These are phyloP conservation scores for Penicillium sp. DNA, from an alignment of 2,329 filamentous ascomycete species.

Conservation along the genomic window DNA sequence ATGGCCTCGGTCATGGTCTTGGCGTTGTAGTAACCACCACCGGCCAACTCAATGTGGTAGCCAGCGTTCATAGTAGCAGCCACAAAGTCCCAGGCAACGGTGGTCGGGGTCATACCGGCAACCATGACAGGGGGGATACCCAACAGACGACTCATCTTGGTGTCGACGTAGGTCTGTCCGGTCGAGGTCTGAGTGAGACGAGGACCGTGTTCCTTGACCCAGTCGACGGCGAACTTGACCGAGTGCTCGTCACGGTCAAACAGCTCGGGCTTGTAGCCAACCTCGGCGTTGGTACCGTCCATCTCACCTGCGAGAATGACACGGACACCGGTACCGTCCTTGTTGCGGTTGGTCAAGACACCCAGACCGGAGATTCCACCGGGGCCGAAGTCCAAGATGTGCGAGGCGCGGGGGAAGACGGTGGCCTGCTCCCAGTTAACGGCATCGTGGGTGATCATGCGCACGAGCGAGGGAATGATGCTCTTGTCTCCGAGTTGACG, in stretches of 20 bases:
- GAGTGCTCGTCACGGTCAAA: constrained; percentile 96
- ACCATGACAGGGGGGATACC: constrained; percentile 87
- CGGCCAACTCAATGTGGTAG: constrained; percentile 51
- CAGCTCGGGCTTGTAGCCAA: constrained; percentile 96
- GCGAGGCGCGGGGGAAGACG: constrained; percentile 84
- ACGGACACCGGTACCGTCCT: constrained; percentile 95
- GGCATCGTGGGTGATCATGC: constrained; percentile 90
- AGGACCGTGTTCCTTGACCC: constrained; percentile 97
- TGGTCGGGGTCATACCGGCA: constrained; percentile 90
- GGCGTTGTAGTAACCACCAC: constrained; percentile 63
- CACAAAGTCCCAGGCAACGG: constrained; percentile 72
- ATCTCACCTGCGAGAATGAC: constrained; percentile 95
- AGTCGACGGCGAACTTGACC: constrained; percentile 92
- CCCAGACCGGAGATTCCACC: constrained; percentile 96
- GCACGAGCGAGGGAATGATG: constrained; percentile 81
- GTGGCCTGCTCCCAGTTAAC: constrained; percentile 98
- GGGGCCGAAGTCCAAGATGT: constrained; percentile 94
- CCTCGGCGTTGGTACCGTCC: constrained; percentile 82
- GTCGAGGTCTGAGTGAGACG: constrained; percentile 84
- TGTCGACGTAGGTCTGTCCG: constrained; percentile 90
- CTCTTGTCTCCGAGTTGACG: constrained; percentile 70
- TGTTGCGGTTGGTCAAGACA: constrained; percentile 96
- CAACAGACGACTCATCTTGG: constrained; percentile 88
- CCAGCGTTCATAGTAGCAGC: constrained; percentile 56
- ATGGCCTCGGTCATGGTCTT: constrained; percentile 82